These are phyloP conservation scores for Mycena leptocephala DNA, from an alignment of 768 basidiomycete genomes.

Conservation along the genomic window DNA sequence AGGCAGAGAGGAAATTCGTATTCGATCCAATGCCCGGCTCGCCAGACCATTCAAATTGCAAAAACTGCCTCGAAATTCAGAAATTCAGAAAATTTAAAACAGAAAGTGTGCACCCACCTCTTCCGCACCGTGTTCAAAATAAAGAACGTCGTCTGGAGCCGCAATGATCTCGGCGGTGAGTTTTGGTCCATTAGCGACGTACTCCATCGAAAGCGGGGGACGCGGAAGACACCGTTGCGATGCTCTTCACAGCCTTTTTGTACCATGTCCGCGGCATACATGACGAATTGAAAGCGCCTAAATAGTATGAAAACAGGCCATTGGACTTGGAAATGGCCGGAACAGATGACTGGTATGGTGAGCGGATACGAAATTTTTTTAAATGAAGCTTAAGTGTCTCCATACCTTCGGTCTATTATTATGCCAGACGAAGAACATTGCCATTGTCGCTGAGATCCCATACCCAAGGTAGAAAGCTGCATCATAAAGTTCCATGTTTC, in stretches of 20 bases:
- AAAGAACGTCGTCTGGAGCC: conserved; percentile 1
- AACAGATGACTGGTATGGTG: too few species aligned
- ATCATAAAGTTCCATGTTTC: too few species aligned
- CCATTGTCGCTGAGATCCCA: too few species aligned
- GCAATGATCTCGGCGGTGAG: not conserved
- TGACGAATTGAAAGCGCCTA: not conserved
- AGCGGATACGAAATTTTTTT: too few species aligned
- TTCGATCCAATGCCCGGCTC: not conserved
- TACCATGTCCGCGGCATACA: not conserved
- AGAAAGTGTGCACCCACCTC: not conserved
- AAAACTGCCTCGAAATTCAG: not conserved
- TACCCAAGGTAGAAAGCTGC: too few species aligned
- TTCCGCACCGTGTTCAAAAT: not conserved
- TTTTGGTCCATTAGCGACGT: conserved; percentile 8
- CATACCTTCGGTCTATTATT: too few species aligned
- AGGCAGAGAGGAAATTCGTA: not conserved
- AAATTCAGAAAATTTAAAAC: not conserved
- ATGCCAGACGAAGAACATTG: too few species aligned
- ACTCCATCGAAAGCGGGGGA: not conserved
- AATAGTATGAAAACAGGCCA: not conserved
- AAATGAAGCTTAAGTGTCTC: too few species aligned
- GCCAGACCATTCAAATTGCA: conserved; percentile 1
- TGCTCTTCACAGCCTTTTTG: not conserved
- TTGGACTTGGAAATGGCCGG: not conserved
- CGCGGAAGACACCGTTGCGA: conserved; percentile 6